Conservation (phyloP, 768 basidiomycete species). For the Termitomyces sp. region DNA sequence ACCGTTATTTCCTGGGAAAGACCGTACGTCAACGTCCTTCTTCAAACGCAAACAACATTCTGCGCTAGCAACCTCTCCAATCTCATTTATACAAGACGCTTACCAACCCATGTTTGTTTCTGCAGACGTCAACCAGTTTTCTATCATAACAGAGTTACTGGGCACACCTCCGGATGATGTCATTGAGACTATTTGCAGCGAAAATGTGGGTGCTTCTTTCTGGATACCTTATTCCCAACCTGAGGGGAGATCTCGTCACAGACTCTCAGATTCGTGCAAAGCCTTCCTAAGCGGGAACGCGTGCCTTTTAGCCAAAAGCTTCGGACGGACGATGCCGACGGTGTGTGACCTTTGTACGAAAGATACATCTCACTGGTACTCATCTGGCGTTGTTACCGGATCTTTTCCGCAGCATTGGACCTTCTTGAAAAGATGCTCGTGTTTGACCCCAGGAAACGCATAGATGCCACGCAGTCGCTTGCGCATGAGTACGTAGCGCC, state of each 20-base stretch:
- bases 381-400: neutral
- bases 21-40: conserved; percentile 63
- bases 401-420: conserved; percentile 64
- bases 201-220: conserved; percentile 75
- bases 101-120: neutral
- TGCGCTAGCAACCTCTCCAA: no score
- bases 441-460: conserved; percentile 95
- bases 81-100: neutral
- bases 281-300: conserved; percentile 91
- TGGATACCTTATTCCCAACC: conserved; percentile 1
- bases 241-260: conserved; percentile 22
- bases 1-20: conserved; percentile 98
- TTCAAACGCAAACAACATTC: neutral
- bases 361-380: neutral
- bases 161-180: conserved; percentile 99
- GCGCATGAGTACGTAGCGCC: conserved; percentile 92
- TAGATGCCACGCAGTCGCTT: conserved; percentile 89
- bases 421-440: conserved; percentile 98
- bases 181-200: conserved; percentile 96
- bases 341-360: conserved; percentile 34
- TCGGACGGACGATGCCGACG: conserved; percentile 79
- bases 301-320: conserved; percentile 95
- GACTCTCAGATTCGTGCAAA: conserved; percentile 99
- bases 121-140: conserved; percentile 98
- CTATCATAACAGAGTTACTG: conserved; percentile 96